phyloP scores from a whole-genome alignment of 202 grass and related monocot species.

The Musa balbisiana region DNA sequence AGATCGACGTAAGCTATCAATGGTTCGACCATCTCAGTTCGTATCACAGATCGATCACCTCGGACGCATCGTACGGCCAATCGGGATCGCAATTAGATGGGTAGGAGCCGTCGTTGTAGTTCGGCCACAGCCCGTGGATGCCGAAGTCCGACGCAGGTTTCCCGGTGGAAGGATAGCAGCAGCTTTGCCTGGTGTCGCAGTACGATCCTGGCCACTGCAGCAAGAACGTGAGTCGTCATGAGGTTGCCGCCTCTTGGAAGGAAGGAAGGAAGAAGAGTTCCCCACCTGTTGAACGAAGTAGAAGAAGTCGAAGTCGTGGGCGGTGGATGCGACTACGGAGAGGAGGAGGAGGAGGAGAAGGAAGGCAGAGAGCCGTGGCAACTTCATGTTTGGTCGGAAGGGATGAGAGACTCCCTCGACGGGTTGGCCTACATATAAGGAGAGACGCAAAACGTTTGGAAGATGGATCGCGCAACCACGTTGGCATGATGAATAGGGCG shows the following conservation, averaged over 20 bases:
- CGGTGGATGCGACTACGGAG: not conserved
- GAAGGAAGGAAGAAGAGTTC: too few relatives aligned
- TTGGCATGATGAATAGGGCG: too few relatives aligned
- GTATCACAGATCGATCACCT: not conserved
- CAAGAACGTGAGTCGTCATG: not conserved
- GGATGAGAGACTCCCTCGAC: too few relatives aligned
- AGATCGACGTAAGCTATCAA: too few relatives aligned
- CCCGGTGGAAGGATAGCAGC: slow-evolving; percentile 51
- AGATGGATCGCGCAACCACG: too few relatives aligned
- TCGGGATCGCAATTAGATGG: slow-evolving; percentile 26
- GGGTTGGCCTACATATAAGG: too few relatives aligned
- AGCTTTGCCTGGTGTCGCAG: slow-evolving; percentile 38
- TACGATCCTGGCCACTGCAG: slow-evolving; percentile 68
- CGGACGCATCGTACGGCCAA: slow-evolving; percentile 11
- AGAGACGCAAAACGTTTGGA: too few relatives aligned
- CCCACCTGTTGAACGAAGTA: slow-evolving; percentile 12
- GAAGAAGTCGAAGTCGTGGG: slow-evolving; percentile 17
- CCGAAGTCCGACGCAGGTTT: slow-evolving; percentile 57
- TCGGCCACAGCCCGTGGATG: slow-evolving; percentile 76
- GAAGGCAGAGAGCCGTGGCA: not conserved
- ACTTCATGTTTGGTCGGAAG: not conserved
- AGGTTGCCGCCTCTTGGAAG: not conserved
- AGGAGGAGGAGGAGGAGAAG: not conserved
- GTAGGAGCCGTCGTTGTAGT: slow-evolving; percentile 46
- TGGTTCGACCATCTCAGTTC: too few relatives aligned